A percentile compares a stretch with the other conserved stretches of the same genome.
These are phyloP conservation scores for Saccharomycopsis malanga DNA, from an alignment of 805 yeast species.

Conservation along the genomic window DNA sequence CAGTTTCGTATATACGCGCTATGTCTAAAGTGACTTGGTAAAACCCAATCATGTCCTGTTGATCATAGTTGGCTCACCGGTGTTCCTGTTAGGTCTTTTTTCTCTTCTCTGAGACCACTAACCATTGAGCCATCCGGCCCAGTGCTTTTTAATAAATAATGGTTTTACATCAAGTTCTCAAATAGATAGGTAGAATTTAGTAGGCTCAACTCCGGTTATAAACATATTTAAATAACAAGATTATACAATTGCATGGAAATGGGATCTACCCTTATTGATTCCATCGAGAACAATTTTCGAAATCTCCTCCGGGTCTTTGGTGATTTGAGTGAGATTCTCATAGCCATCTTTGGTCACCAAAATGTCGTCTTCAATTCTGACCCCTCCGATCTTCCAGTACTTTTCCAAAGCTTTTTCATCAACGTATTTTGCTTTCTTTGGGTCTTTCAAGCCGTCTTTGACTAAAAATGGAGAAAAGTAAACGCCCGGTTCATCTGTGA, in stretches of 20 bases:
- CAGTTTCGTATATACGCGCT: too few species aligned
- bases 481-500: conserved; percentile 93
- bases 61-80: too few species aligned
- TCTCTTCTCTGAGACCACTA: too few species aligned
- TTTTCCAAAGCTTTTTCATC: conserved; percentile 59
- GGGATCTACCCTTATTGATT: conserved; percentile 47
- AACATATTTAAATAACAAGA: too few species aligned
- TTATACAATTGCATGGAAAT: conserved; percentile 46
- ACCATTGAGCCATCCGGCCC: too few species aligned
- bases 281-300: conserved; percentile 70
- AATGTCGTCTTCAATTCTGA: conserved; percentile 91
- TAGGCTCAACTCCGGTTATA: too few species aligned
- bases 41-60: too few species aligned
- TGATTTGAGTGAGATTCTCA: conserved; percentile 75
- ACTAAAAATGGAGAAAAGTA: conserved; percentile 83
- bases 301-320: conserved; percentile 81
- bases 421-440: conserved; percentile 49
- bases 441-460: conserved; percentile 50
- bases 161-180: too few species aligned
- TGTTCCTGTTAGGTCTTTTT: too few species aligned
- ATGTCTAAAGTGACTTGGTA: too few species aligned
- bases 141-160: too few species aligned
- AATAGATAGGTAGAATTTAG: too few species aligned
- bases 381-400: conserved; percentile 93
- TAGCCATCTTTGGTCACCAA: conserved; percentile 68